Conservation (phyloP, 768 basidiomycete species). For the Lentinus tigrinus region DNA sequence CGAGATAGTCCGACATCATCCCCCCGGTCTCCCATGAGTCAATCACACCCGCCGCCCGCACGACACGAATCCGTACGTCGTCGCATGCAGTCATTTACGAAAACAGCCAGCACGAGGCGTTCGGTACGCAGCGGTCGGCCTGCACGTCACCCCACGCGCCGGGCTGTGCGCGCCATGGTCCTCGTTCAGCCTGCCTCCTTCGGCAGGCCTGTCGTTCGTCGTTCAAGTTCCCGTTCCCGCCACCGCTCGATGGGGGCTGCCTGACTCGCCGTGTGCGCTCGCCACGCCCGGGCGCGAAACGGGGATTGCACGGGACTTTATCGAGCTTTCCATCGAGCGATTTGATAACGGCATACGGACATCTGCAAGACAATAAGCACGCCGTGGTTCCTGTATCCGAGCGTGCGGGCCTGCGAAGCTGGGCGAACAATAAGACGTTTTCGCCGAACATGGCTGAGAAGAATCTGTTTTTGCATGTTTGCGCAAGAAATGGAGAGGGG, state of each 20-base stretch:
- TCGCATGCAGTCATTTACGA: constrained; percentile 14
- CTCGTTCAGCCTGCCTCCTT: constrained; percentile 11
- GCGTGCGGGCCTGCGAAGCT: constrained; percentile 15
- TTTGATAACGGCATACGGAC: constrained; percentile 26
- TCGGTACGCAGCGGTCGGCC: constrained; percentile 14
- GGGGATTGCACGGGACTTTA: constrained; percentile 24
- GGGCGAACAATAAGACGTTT: constrained; percentile 24
- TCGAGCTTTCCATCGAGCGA: constrained; percentile 17
- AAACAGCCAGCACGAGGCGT: constrained; percentile 13
- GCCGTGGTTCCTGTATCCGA: constrained; percentile 20
- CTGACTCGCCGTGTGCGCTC: constrained; percentile 25
- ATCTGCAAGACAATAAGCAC: constrained; percentile 24
- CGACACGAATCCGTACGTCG: neutral
- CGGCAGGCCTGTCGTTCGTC: neutral
- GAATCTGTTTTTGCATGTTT: constrained; percentile 24
- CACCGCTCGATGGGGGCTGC: constrained; percentile 2
- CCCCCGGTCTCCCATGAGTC: constrained; percentile 11
- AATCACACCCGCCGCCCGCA: constrained; percentile 1
- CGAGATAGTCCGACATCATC: constrained; percentile 11
- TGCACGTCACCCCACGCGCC: neutral
- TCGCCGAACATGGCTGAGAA: constrained; percentile 21
- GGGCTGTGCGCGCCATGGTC: neutral
- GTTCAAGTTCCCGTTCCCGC: too few relatives aligned
- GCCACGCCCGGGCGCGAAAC: constrained; percentile 17
- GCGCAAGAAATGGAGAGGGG: constrained; percentile 23